These are phyloP conservation scores for Aspergillus brunneoviolaceus DNA, from an alignment of 2,329 filamentous ascomycete genomes.

Conservation along the genomic window DNA sequence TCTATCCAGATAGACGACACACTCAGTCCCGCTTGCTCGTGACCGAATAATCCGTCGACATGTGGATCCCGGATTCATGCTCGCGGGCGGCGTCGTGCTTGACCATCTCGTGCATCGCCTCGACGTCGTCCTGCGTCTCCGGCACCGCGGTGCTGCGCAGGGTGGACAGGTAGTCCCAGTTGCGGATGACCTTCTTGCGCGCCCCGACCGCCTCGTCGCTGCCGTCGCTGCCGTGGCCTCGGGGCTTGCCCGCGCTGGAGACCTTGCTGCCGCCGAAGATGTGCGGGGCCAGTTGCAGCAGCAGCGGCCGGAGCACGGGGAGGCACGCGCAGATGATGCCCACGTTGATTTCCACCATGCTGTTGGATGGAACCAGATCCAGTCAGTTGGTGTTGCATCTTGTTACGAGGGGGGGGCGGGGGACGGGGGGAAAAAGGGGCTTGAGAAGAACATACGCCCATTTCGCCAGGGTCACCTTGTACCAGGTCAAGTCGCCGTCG, in stretches of 20 bases:
- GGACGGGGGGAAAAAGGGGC: neutral
- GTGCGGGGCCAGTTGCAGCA: slow-evolving; percentile 6
- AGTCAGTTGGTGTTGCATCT: neutral
- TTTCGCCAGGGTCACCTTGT: slow-evolving; percentile 17
- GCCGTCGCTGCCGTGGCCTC: neutral
- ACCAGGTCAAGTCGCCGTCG: slow-evolving; percentile 16
- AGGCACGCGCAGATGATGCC: slow-evolving; percentile 19
- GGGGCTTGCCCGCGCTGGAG: neutral
- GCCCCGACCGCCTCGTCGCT: slow-evolving; percentile 2
- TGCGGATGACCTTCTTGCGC: slow-evolving; percentile 9
- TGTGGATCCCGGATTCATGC: neutral
- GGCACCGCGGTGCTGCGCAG: neutral
- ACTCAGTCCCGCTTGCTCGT: neutral
- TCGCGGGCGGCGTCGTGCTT: neutral
- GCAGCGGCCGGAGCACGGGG: slow-evolving; percentile 13
- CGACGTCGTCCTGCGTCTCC: neutral
- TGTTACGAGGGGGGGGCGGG: neutral
- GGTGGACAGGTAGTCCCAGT: slow-evolving; percentile 13
- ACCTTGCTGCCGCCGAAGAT: slow-evolving; percentile 1
- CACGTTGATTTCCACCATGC: slow-evolving; percentile 20
- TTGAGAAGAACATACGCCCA: slow-evolving; percentile 14
- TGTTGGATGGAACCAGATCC: neutral
- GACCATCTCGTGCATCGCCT: neutral
- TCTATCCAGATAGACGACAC: neutral
- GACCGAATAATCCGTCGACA: slow-evolving; percentile 3